A percentile compares a stretch with the other conserved stretches of the same genome.
These are phyloP conservation scores for Coniella lustricola DNA, from an alignment of 2,329 filamentous ascomycete species.

Conservation along the genomic window DNA sequence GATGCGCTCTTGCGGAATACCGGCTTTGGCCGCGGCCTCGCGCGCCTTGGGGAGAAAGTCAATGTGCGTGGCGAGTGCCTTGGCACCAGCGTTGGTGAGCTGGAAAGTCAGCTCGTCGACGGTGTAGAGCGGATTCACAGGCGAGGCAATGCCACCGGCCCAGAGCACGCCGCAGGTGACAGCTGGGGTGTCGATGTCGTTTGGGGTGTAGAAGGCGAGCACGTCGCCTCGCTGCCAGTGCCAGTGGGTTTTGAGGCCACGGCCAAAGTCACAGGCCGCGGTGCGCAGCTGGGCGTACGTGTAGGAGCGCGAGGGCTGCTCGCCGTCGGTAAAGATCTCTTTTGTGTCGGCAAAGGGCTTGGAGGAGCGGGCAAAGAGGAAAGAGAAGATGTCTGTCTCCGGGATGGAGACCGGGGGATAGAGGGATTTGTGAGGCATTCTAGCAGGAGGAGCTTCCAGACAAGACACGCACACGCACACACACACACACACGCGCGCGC, in stretches of 20 bases:
- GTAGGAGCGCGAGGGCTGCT: constrained; percentile 55
- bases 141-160: constrained; percentile 76
- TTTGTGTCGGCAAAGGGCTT: constrained; percentile 64
- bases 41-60: constrained; percentile 57
- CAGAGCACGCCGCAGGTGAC: constrained; percentile 74
- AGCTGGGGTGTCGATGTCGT: constrained; percentile 74
- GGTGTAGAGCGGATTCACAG: constrained; percentile 84
- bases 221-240: constrained; percentile 80
- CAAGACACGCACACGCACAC: too few species aligned
- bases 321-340: constrained; percentile 71
- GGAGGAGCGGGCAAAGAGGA: constrained; percentile 66
- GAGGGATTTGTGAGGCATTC: constrained; percentile 65
- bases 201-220: constrained; percentile 74
- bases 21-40: constrained; percentile 61
- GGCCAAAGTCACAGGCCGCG: constrained; percentile 68
- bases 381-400: constrained; percentile 67
- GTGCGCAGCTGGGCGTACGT: constrained; percentile 62
- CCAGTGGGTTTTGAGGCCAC: constrained; percentile 66
- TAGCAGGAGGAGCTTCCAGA: too few species aligned
- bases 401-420: constrained; percentile 64
- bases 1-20: constrained; percentile 64
- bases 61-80: constrained; percentile 67
- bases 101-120: constrained; percentile 78
- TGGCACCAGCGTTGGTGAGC: constrained; percentile 69
- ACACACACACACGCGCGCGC: too few species aligned